A percentile compares a stretch with the other conserved stretches of the same genome.
Conservation (phyloP, 768 basidiomycete genomes). For the Sutorius australiensis region DNA sequence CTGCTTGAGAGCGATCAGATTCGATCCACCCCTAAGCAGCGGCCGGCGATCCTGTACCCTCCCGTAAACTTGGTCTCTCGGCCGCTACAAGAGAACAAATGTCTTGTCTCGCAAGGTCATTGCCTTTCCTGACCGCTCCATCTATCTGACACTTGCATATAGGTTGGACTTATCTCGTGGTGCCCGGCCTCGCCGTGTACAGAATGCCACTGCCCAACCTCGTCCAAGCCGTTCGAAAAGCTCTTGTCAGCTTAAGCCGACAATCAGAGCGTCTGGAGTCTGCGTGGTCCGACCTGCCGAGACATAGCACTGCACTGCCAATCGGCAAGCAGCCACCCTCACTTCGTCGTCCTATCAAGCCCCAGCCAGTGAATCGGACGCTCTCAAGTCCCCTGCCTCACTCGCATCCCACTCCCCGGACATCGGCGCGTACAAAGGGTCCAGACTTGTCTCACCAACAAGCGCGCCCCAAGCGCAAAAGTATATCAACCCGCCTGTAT, state of each 20-base stretch:
- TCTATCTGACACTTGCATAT: neutral
- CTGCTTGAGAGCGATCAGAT: neutral
- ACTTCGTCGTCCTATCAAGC: neutral
- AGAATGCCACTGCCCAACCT: conserved; percentile 23
- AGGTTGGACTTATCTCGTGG: conserved; percentile 31
- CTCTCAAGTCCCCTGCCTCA: neutral
- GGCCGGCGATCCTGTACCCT: neutral
- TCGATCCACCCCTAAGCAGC: neutral
- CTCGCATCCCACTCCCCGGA: neutral
- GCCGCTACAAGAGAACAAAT: neutral
- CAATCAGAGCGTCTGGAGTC: conserved; percentile 10
- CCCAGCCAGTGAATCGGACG: neutral
- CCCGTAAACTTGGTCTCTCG: conserved; percentile 1
- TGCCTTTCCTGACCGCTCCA: neutral
- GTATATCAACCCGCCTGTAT: neutral
- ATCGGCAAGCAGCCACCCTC: neutral
- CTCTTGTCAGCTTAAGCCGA: conserved; percentile 9
- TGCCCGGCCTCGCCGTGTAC: conserved; percentile 24
- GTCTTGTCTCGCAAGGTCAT: conserved; percentile 19
- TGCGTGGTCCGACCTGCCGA: conserved; percentile 11
- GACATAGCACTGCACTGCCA: neutral
- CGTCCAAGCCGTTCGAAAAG: conserved; percentile 21
- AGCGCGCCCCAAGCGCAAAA: neutral
- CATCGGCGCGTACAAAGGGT: neutral
- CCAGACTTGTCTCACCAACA: neutral